phyloP scores from a whole-genome alignment of 331 rosid genomes.

The Arachis monticola region DNA sequence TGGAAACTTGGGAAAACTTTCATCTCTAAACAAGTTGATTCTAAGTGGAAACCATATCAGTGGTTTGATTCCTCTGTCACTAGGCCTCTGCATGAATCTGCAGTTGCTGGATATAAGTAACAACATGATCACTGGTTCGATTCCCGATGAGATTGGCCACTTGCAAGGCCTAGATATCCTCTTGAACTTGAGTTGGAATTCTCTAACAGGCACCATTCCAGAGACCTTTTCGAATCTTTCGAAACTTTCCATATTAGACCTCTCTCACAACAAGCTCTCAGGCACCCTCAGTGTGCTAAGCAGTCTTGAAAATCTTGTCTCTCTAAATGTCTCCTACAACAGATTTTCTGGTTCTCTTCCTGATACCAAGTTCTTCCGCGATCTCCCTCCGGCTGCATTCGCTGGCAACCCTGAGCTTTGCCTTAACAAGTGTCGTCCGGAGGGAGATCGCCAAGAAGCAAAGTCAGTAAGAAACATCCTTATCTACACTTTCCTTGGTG shows the following conservation, averaged over 20 bases:
- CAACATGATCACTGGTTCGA: conserved; percentile 67
- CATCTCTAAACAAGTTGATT: conserved; percentile 72
- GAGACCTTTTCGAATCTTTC: conserved; percentile 83
- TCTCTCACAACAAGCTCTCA: conserved; percentile 78
- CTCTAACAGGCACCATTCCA: conserved; percentile 76
- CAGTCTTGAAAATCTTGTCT: conserved; percentile 78
- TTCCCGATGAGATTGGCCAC: conserved; percentile 77
- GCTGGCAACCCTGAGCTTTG: conserved; percentile 78
- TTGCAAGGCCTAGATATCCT: conserved; percentile 86
- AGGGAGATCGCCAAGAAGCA: conserved; percentile 41
- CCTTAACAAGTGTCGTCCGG: conserved; percentile 54
- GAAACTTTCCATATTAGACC: conserved; percentile 82
- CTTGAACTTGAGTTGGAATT: conserved; percentile 86
- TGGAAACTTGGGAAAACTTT: conserved; percentile 63
- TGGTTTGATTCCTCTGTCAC: conserved; percentile 71
- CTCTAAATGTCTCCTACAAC: conserved; percentile 83
- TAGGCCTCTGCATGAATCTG: conserved; percentile 77
- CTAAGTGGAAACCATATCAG: conserved; percentile 67
- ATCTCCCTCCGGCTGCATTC: conserved; percentile 67
- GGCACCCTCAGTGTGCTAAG: conserved; percentile 68
- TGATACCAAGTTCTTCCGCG: conserved; percentile 69
- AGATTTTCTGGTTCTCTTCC: conserved; percentile 84
- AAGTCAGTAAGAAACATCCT: conserved; percentile 58
- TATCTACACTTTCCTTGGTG: conserved; percentile 64
- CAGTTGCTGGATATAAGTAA: conserved; percentile 86